Base-by-base conservation (phyloP, 768 basidiomycete species). In the Leccinum longicurvipes region DNA sequence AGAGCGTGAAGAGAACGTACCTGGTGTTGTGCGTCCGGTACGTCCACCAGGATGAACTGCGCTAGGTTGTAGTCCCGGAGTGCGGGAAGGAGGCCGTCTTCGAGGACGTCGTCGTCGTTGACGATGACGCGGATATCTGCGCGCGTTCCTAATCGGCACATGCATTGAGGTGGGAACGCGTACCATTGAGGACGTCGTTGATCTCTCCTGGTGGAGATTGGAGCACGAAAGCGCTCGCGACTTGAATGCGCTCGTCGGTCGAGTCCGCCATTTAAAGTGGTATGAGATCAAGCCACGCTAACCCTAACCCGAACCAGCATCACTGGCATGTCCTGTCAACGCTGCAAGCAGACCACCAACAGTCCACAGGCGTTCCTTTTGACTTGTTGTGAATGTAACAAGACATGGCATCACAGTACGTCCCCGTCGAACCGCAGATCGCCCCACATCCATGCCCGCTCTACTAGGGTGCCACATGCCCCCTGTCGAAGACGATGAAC, bases 171-270 rank as follows among this genome's bases (percentile, higher is more conserved):
- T 7, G 46, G 4, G 47, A n/a, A 45, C 45, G 52, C 73, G 59
- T 57, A 91, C 93, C 93, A 64, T 91, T 91, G 52, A 98, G 77
- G 17, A 97, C 94, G 74, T 98, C 95, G 72, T 96, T 97, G 61
- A 98, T 93, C 76, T 98, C 91, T 45, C 95, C 95, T 1, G 95
- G 95, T 24, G 95, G 95, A 1, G 92, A 86, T 69, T 97, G 95
- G 1, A 91, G 79, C 28, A 98, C 76, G 65, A 97, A 91, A 29
- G 78, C 78, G 24, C 89, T 85, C 23, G 89, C 94, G 8, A 81
- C 80, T 65, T 83, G 76, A 46, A 91, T 83, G 27, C 86, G 83
- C 65, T 87, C 84, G 51, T 76, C 72, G 50, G 23, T 46, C 4
- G 77, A 7, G 53, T 60, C 69, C 60, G 83, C 80, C 17, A 25